These are phyloP conservation scores for Mortierella claussenii DNA, from an alignment of 192 early-diverging fungal species.

Conservation along the genomic window DNA sequence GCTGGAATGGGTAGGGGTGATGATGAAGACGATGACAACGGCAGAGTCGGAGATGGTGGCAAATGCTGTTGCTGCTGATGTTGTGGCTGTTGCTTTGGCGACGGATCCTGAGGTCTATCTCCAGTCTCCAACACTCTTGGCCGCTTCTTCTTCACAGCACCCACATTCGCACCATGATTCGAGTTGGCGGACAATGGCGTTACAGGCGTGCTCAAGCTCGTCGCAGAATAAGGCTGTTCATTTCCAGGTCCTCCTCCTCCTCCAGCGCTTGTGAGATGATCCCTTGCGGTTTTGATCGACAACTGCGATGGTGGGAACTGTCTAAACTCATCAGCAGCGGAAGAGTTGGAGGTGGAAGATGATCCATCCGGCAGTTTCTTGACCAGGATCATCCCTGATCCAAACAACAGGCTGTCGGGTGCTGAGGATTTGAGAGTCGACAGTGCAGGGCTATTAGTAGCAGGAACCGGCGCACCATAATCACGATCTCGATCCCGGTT, in stretches of 20 bases:
- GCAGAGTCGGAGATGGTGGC: too few species aligned
- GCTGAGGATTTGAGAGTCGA: neutral
- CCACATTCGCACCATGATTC: too few species aligned
- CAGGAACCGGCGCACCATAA: neutral
- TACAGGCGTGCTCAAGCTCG: neutral
- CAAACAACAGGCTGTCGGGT: constrained; percentile 30
- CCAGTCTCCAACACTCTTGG: neutral
- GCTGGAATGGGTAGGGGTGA: too few species aligned
- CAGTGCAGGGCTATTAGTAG: neutral
- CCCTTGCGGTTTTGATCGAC: constrained; percentile 7
- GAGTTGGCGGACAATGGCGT: constrained; percentile 6
- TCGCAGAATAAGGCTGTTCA: too few species aligned
- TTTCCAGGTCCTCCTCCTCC: neutral
- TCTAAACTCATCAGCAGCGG: too few species aligned
- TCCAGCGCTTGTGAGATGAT: neutral
- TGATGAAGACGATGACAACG: too few species aligned
- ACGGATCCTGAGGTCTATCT: too few species aligned
- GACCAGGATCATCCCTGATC: constrained; percentile 38
- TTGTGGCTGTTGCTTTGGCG: neutral
- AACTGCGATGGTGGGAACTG: constrained; percentile 21
- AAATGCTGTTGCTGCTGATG: neutral
- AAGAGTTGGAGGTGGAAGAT: neutral
- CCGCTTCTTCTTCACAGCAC: constrained; percentile 20
- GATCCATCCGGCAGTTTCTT: constrained; percentile 20
- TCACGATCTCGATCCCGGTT: too few species aligned